phyloP scores from a whole-genome alignment of 1,284 basidiomycete species.

The Trichosporon asahii region DNA sequence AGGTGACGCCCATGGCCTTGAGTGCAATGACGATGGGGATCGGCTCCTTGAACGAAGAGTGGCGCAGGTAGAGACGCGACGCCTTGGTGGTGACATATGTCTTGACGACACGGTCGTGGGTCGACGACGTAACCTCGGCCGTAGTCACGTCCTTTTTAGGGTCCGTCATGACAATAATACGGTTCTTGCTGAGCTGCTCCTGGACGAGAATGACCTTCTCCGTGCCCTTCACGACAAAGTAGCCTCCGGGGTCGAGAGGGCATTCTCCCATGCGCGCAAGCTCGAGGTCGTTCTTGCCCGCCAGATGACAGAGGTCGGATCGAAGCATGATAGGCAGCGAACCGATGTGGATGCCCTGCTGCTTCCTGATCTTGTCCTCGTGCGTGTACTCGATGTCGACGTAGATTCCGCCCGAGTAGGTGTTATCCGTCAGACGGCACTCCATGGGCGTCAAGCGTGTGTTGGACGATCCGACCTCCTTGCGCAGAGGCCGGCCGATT shows the following conservation, averaged over 20 bases:
- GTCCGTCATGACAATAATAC: constrained; percentile 97
- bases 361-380: constrained; percentile 81
- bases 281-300: constrained; percentile 70
- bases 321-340: constrained; percentile 95
- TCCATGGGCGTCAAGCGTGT: constrained; percentile 91
- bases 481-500: constrained; percentile 84
- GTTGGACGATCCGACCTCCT: constrained; percentile 63
- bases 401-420: constrained; percentile 89
- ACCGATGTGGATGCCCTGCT: constrained; percentile 83
- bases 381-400: constrained; percentile 96
- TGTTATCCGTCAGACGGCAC: constrained; percentile 92
- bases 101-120: constrained; percentile 97
- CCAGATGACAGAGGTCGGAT: constrained; percentile 88
- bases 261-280: constrained; percentile 93
- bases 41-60: constrained; percentile 97
- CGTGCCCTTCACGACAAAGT: constrained; percentile 98
- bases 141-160: constrained; percentile 85
- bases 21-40: constrained; percentile 95
- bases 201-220: constrained; percentile 99
- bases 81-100: constrained; percentile 96
- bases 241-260: constrained; percentile 96
- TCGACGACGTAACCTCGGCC: constrained; percentile 98
- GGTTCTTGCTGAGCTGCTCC: constrained; percentile 98
- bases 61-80: constrained; percentile 89
- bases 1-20: constrained; percentile 93